Evolutionary conservation across 768 basidiomycete species (phyloP), one percentile per base, ranked within the genome.

Genomic region (Xanthoconium stramineum): DNA sequence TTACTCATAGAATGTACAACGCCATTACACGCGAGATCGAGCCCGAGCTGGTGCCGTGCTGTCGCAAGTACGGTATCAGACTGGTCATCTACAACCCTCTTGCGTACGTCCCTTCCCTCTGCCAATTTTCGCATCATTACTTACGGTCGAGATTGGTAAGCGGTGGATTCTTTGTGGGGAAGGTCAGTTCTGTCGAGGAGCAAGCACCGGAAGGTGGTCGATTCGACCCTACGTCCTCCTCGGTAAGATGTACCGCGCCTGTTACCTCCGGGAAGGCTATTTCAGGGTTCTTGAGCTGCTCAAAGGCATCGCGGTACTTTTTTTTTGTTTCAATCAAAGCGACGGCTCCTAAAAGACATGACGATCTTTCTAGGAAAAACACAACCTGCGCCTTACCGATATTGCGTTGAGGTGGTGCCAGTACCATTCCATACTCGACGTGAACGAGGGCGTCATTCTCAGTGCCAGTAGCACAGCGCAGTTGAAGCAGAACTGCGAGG

Each of bases 341-440:
- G 7, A 24, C 4, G 24, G 24, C 24, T 24, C 13, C 29, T 20
- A 15, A 2, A 33, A 35, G 5, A 17, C 11, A 0, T 40, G 7
- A 14, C 37, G 29, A 4, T 44, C 35, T 14, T 40, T 29, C 24
- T 36, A 61, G 61, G 53, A 76, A 36, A 78, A 75, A 47, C 72
- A 83, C 56, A 58, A 68, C 42, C 64, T 86, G 5, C 76, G 77
- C 0, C 69, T 83, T 53, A 73, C 77, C 3, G 83, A 85, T 67
- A 75, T 83, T 5, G 81, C 83, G 1, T 69, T 84, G 46, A 75
- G 84, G n/a, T 86, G 84, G 84, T 72, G 79, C 49, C 80, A 83
- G 50, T 78, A 85, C 55, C 83, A 86, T 57, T 81, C 79, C 7
- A 54, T 72, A 3, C 63, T 85, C 47, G 75, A 61, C 33, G 68